phyloP scores from a whole-genome alignment of 176 grass and related monocot species.

The Oropetium thomaeum region DNA sequence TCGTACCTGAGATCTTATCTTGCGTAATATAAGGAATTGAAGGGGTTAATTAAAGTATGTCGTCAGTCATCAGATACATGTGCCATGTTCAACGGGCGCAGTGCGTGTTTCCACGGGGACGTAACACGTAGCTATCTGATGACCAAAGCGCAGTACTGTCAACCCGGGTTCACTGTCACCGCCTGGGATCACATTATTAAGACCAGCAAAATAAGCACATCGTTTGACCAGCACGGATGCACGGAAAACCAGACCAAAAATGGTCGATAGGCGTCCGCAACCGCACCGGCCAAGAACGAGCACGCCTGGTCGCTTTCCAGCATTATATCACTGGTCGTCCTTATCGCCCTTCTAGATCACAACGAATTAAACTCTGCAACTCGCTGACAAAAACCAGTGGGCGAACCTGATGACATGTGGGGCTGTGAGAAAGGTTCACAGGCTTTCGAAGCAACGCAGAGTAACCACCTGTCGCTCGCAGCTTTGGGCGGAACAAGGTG shows the following conservation, averaged over 20 bases:
- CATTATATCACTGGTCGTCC: not conserved
- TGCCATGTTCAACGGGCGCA: not conserved
- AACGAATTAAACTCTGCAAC: not conserved
- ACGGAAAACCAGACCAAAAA: not conserved
- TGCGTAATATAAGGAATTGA: not conserved
- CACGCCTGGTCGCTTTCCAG: not conserved
- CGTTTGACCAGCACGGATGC: not conserved
- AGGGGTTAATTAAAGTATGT: not conserved
- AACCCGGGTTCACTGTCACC: not conserved
- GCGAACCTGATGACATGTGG: not conserved
- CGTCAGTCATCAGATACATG: not conserved
- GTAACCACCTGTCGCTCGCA: not conserved
- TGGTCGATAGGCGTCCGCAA: not conserved
- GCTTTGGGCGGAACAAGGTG: not conserved
- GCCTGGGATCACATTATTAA: not conserved
- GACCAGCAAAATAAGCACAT: not conserved
- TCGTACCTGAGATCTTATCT: not conserved
- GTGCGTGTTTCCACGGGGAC: no score
- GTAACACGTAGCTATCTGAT: not conserved
- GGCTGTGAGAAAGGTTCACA: not conserved
- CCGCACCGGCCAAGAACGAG: not conserved
- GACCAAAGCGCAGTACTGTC: not conserved
- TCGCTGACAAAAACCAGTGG: not conserved
- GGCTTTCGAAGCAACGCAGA: conserved; percentile 9
- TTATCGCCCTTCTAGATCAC: not conserved